Evolutionary conservation across 257 asterid species (phyloP).

Genomic region (Catharanthus roseus): DNA sequence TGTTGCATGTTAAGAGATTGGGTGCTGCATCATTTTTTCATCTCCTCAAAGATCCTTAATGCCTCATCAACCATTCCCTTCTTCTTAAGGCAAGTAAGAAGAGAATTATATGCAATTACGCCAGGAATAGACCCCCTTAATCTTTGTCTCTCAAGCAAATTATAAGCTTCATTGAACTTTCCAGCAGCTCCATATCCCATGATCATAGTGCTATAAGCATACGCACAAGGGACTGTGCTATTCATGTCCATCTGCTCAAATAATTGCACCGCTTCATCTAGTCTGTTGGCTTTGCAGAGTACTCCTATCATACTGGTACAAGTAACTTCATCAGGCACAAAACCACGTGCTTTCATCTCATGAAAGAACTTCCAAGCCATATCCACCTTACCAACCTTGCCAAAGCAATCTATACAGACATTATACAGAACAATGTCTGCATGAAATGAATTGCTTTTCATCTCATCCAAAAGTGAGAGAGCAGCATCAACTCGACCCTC

Average conservation of each 20-base stretch:
- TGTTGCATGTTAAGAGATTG: constrained; percentile 73
- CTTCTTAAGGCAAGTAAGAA: constrained; percentile 83
- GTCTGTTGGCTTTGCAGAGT: constrained; percentile 61
- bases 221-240: constrained; percentile 81
- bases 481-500: constrained; percentile 87
- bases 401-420: constrained; percentile 87
- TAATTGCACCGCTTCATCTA: constrained; percentile 73
- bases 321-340: constrained; percentile 77
- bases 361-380: constrained; percentile 97
- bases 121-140: constrained; percentile 80
- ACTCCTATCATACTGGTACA: constrained; percentile 92
- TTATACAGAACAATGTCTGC: constrained; percentile 91
- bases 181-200: constrained; percentile 94
- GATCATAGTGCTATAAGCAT: constrained; percentile 93
- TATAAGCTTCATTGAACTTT: constrained; percentile 71
- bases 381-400: constrained; percentile 85
- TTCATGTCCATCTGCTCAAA: constrained; percentile 80
- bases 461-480: constrained; percentile 70
- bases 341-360: constrained; percentile 65
- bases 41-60: constrained; percentile 51
- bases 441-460: constrained; percentile 70
- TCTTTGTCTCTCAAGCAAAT: constrained; percentile 84
- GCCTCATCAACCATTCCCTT: constrained; percentile 76
- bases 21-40: constrained; percentile 92
- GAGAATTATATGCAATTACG: constrained; percentile 79